Percentiles rank a stretch among this genome's conserved stretches.
phyloP scores from a whole-genome alignment of 805 yeast genomes.

The Saccharomycopsis malanga region DNA sequence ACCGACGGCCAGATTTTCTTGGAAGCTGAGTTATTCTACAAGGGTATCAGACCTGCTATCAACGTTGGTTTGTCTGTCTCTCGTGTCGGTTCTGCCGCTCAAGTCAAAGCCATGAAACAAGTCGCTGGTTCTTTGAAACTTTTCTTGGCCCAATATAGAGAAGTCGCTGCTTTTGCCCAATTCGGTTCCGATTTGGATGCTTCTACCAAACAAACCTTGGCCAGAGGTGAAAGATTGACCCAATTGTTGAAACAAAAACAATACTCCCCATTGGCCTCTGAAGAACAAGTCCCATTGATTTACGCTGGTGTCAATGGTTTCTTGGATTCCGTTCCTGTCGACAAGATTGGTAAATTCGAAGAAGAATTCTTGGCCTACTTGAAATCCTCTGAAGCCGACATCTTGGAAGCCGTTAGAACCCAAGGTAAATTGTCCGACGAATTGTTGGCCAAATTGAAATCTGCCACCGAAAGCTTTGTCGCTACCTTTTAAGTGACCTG shows the following conservation, averaged over 20 bases:
- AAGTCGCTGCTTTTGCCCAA: constrained; percentile 99
- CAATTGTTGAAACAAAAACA: constrained; percentile 98
- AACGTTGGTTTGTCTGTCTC: constrained; percentile 99
- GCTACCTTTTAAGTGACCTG: constrained; percentile 67
- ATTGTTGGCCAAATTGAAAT: constrained; percentile 75
- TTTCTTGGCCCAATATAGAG: constrained; percentile 99
- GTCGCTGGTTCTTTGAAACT: constrained; percentile 99
- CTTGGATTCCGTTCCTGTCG: constrained; percentile 81
- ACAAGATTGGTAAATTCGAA: constrained; percentile 88
- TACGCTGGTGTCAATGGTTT: constrained; percentile 99
- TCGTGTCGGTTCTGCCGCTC: constrained; percentile 99
- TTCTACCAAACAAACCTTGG: constrained; percentile 96
- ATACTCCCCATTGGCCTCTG: constrained; percentile 94
- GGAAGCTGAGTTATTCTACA: constrained; percentile 99
- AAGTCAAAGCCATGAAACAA: constrained; percentile 99
- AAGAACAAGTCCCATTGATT: constrained; percentile 97
- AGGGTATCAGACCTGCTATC: constrained; percentile 99
- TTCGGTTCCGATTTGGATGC: constrained; percentile 99
- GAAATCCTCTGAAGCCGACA: constrained; percentile 80
- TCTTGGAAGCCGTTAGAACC: constrained; percentile 76
- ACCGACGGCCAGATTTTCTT: constrained; percentile 98
- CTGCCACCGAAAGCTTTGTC: constrained; percentile 88
- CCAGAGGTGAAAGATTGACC: constrained; percentile 99
- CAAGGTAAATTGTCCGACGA: constrained; percentile 90
- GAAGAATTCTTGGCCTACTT: constrained; percentile 85